Evolutionary conservation across 345 rosid species (phyloP), one percentile per base, ranked within the genome.

Genomic region (Sonneratia alba): DNA sequence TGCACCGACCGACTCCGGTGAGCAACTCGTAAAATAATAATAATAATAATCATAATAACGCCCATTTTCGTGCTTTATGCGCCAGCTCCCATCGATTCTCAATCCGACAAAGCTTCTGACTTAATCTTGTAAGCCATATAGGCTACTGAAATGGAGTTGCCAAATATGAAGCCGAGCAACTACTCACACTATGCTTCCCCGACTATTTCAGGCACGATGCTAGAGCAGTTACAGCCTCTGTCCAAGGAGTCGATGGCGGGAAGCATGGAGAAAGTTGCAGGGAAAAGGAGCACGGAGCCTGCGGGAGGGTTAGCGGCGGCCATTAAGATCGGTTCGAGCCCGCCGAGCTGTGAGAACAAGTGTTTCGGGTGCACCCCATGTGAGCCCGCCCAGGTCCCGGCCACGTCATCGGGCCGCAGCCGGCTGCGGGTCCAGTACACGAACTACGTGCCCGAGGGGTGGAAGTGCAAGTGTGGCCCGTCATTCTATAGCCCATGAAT

Each of bases 391-490:
- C 89, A 91, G 76, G 92, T 91, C 71, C 97, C 97, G 4, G 79
- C 88, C 57, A 70, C 70, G 36, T 83, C 69, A 69, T 74, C 77
- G 27, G 72, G 53, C 7, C 81, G 59, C 45, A 59, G 55, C 72
- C 79, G 75, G 45, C 74, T 84, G 71, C 80, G 75, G 68, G 70
- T 84, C 36, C 80, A 84, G 64, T 90, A 87, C 68, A 80, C 97
- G 36, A 91, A 89, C 79, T 93, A 91, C 73, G 87, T 91, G 67
- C 98, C 98, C 49, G 92, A 87, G 75, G 85, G 91, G 0, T 93
- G 97, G 98, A 89, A 87, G 81, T 93, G 97, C 85, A 92, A 85
- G 68, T 92, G 94, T 75, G 85, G 88, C 22, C 91, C 91, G 78
- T 77, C 86, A 16, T 72, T 82, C 53, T 85, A 85, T 66, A 73